phyloP scores from a whole-genome alignment of 805 yeast genomes.

The Candida manassasensis region DNA sequence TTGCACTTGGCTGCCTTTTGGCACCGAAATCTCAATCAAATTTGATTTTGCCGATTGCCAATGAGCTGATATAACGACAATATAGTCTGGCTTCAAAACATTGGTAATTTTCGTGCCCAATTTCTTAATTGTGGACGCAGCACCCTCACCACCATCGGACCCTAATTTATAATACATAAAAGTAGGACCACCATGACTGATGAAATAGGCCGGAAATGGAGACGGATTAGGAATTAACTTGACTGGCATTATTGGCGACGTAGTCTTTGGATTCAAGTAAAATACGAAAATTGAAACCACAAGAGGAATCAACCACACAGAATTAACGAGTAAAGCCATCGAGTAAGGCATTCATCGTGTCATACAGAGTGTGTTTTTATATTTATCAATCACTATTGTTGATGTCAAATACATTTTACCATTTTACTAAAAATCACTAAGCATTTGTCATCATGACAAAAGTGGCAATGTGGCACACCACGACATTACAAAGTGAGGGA shows the following conservation, averaged over 20 bases:
- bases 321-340: too few species aligned
- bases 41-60: conserved; percentile 53
- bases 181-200: conserved; percentile 84
- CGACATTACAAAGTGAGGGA: too few species aligned
- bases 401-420: too few species aligned
- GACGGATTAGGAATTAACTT: conserved; percentile 13
- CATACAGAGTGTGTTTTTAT: too few species aligned
- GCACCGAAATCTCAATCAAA: conserved; percentile 47
- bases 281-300: too few species aligned
- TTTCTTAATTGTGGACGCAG: conserved; percentile 46
- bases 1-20: conserved; percentile 7
- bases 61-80: conserved; percentile 70
- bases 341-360: too few species aligned
- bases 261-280: too few species aligned
- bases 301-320: too few species aligned
- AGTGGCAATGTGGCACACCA: too few species aligned
- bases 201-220: conserved; percentile 56
- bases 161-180: conserved; percentile 53
- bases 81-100: conserved; percentile 55
- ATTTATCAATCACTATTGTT: too few species aligned
- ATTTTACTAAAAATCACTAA: too few species aligned
- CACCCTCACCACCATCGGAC: conserved; percentile 54
- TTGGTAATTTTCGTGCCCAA: conserved; percentile 50
- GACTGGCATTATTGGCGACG: neutral
- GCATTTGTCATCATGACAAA: too few species aligned